Evolutionary conservation across 106 monocot species (phyloP), one percentile per base, ranked within the genome.

Genomic region (Agapanthus africanus): DNA sequence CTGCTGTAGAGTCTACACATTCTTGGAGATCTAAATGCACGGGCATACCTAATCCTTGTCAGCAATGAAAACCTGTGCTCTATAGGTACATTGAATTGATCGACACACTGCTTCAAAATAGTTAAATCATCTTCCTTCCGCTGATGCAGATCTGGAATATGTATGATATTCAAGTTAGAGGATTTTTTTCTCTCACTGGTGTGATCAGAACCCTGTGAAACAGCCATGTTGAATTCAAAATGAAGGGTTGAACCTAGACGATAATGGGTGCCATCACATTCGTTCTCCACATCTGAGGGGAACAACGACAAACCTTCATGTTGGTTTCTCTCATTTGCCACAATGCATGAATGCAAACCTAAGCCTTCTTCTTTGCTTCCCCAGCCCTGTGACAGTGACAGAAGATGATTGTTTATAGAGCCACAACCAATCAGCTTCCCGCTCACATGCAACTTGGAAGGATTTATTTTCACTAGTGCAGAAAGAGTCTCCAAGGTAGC

Each of bases 331-430:
- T 93, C 99, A 61, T 90, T 87, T 54, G 81, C 80, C 60, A 87
- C 70, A 68, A 93, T 77, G 78, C 99, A 99, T 8, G 99, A 90
- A 71, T 81, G 76, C 39, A 99, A 78, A 35, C 99, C 99, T 40
- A 99, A 78, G 11, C 99, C 93, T 90, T 99, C 99, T 85, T 99
- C 99, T 77, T 99, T 99, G 73, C 99, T 99, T 40, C 99, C 99
- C 99, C 99, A 99, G 30, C 93, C 99, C 61, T 99, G 99, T 57
- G 99, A 84, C 35, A 99, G 73, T 38, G 64, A 93, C 25, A 99
- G 76, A 73, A 99, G 90, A 62, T 81, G 66, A 54, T 65, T 90
- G 71, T 93, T 99, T 59, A 93, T 41, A 44, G 85, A 81, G 32
- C 87, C 87, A 74, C 99, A 99, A 23, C 85, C 79, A 65, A 93